Conservation (phyloP, 352 stramenopile genomes). For the Globisporangium uncinulatum region DNA sequence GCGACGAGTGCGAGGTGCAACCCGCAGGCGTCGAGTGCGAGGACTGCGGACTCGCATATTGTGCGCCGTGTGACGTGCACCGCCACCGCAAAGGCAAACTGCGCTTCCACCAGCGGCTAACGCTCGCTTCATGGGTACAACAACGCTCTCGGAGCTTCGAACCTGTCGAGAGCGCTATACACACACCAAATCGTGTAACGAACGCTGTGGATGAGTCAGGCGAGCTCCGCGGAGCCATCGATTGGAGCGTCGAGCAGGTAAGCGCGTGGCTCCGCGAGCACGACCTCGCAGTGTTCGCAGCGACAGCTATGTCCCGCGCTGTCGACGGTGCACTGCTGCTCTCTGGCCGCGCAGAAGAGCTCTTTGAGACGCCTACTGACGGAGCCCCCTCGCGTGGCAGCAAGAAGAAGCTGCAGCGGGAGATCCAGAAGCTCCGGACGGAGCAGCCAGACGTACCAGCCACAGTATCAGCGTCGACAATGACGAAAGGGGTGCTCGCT, state of each 20-base stretch:
- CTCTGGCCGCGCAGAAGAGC: conserved; percentile 31
- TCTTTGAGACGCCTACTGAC: conserved; percentile 40
- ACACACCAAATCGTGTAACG: neutral
- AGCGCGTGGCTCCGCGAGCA: conserved; percentile 51
- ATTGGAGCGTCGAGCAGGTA: conserved; percentile 42
- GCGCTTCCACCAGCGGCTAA: conserved; percentile 47
- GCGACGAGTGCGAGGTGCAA: conserved; percentile 70
- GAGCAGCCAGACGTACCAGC: conserved; percentile 4
- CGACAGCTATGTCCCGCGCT: conserved; percentile 26
- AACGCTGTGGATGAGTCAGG: neutral
- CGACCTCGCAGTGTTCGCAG: conserved; percentile 56
- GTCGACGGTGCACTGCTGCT: conserved; percentile 53
- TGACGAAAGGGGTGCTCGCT: conserved; percentile 1
- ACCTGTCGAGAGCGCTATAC: too few relatives aligned
- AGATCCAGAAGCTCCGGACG: conserved; percentile 68
- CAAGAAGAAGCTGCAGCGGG: conserved; percentile 75
- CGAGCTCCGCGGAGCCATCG: neutral
- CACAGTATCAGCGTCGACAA: neutral
- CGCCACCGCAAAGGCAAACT: conserved; percentile 83
- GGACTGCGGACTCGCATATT: conserved; percentile 77
- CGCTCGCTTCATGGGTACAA: neutral
- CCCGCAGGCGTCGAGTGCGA: conserved; percentile 44
- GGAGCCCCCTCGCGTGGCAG: conserved; percentile 46
- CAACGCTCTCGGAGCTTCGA: neutral
- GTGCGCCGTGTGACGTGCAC: conserved; percentile 48